These are phyloP conservation scores for Pseudogymnoascus sp. DNA, from an alignment of 2,329 filamentous ascomycete species.

Conservation along the genomic window DNA sequence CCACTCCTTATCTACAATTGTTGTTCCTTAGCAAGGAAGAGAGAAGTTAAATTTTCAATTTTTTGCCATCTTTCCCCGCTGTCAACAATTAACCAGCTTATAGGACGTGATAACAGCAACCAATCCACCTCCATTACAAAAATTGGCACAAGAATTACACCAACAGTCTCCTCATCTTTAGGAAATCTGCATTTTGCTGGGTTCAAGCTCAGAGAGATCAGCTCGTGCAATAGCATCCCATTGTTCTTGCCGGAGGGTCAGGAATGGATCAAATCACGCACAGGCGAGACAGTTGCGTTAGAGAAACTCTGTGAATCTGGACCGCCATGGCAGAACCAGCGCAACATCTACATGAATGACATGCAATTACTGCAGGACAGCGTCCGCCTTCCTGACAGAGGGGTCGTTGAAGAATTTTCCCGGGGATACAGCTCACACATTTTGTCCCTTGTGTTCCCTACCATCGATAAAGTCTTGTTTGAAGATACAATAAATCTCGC, in stretches of 20 bases:
- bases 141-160: not conserved
- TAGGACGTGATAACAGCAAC: not conserved
- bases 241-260: conserved; percentile 40
- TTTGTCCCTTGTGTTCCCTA: conserved; percentile 32
- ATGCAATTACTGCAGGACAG: conserved; percentile 31
- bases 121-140: not conserved
- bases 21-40: not conserved
- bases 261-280: conserved; percentile 39
- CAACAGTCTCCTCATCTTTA: not conserved
- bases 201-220: conserved; percentile 38
- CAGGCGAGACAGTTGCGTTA: conserved; percentile 32
- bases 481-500: conserved; percentile 36
- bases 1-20: not conserved
- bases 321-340: conserved; percentile 6
- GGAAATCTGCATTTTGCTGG: conserved; percentile 41
- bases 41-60: not conserved
- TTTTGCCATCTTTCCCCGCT: not conserved
- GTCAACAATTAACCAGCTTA: not conserved
- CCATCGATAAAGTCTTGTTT: conserved; percentile 41
- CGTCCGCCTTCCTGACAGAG: not conserved
- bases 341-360: conserved; percentile 20
- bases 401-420: not conserved
- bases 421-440: not conserved
- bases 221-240: conserved; percentile 40
- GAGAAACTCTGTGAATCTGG: not conserved